Base-by-base conservation (phyloP, 208 protist genomes). In the Giardia muris region DNA sequence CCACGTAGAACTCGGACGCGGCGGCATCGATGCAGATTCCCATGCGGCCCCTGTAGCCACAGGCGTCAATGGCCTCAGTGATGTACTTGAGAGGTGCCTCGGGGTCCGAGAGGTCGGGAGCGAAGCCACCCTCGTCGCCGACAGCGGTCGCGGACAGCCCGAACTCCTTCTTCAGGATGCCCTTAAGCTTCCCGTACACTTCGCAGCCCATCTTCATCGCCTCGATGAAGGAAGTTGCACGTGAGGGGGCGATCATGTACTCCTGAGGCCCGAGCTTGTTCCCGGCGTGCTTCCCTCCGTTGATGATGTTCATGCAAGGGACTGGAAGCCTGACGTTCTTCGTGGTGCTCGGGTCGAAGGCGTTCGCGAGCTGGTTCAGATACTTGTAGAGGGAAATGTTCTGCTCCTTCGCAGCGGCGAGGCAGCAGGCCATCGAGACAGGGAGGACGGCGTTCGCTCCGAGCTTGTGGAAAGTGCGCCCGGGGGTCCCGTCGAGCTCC, bases 41-140 rank as follows among this genome's bases (percentile, higher is more conserved):
- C 92, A 99, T 96, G 94, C 97, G 97, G 90, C 96, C 96, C 44
- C 93, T 94, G 95, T 97, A 97, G 1, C 97, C 97, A 46, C 97
- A 97, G 47, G 96, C 94, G 93, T 97, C 96, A 93, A 99, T 99
- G 67, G 98, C 98, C 93, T 97, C 94, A 86, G 96, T 95, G 86
- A 99, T 95, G 57, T 98, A 95, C 43, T 97, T 95, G 46, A 99
- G 96, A 92, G 97, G 97, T 94, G 99, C 98, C 67, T 98, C 96
- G 94, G 96, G 97, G 92, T 96, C 95, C 87, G 96, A 93, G 92
- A 99, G 97, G 91, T 46, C 22, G 47, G 95, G 94, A 39, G 95
- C 94, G 93, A 99, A 99, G 94, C 98, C 98, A 93, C 98, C 98
- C 96, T 99, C 98, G 93, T 99, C 98, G 93, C 98, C 98, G 88